A percentile compares a stretch with the other conserved stretches of the same genome.
Evolutionary conservation across 2,329 filamentous ascomycete species (phyloP).

Genomic region (Huntiella moniliformis): DNA sequence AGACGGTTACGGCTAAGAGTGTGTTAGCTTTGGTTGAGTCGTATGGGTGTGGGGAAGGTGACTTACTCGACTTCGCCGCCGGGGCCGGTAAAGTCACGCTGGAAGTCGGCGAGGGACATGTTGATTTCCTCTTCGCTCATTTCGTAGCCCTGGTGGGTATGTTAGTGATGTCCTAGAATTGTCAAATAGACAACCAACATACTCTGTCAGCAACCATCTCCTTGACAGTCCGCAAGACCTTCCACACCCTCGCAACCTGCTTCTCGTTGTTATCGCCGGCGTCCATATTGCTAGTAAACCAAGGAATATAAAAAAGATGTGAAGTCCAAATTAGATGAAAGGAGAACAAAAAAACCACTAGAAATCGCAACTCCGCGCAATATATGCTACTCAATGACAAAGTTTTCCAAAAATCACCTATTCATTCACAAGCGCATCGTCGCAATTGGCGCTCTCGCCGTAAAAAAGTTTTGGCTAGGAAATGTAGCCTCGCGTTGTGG

Average conservation of each 20-base stretch:
- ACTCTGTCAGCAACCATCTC: slow-evolving; percentile 90
- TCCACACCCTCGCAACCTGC: slow-evolving; percentile 58
- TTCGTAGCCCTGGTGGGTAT: slow-evolving; percentile 61
- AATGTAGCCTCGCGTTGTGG: slow-evolving; percentile 5
- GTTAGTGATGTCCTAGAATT: not conserved
- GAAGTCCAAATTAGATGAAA: not conserved
- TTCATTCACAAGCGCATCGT: too few species aligned
- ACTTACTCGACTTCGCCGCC: slow-evolving; percentile 61
- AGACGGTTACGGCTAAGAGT: slow-evolving; percentile 55
- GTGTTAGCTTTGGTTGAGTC: not conserved
- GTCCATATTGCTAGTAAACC: slow-evolving; percentile 19
- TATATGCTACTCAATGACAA: too few species aligned
- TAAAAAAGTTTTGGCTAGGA: slow-evolving; percentile 8
- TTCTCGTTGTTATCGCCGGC: slow-evolving; percentile 23
- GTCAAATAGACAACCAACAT: slow-evolving; percentile 20
- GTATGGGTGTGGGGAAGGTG: slow-evolving; percentile 5
- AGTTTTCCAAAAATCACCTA: too few species aligned
- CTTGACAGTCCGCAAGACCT: slow-evolving; percentile 79
- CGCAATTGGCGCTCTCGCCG: too few species aligned
- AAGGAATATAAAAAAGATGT: not conserved
- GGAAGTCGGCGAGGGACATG: slow-evolving; percentile 71
- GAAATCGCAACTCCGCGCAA: too few species aligned
- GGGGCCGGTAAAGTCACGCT: slow-evolving; percentile 47
- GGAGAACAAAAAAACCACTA: not conserved
- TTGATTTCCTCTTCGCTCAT: slow-evolving; percentile 76